Base-by-base conservation (phyloP, 495 filamentous ascomycete genomes). In the Jackrogersella minutella region DNA sequence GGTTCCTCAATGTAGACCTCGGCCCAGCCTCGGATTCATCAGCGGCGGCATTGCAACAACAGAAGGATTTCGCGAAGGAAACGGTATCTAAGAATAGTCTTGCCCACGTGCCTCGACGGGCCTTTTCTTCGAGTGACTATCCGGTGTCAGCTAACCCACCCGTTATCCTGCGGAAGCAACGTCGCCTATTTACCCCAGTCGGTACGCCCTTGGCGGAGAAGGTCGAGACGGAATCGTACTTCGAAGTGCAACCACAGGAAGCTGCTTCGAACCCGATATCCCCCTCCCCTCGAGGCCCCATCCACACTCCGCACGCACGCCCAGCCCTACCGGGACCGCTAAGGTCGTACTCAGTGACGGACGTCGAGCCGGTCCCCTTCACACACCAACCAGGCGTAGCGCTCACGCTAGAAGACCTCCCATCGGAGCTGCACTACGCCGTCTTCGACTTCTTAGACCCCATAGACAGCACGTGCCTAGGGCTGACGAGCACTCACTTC, bases 391-490 rank as follows among this genome's bases (percentile, higher is more conserved):
- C 77, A 0, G 76, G 76, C 2, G 36, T 72, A 19, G 62, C 69
- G 11, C 58, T 81, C 3, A 70, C 71, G 8, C 68, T 85, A n/a
- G 46, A 75, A 21, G 76, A 81, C 34, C 79, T 90, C 14, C 86
- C 87, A 10, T 68, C 81, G 0, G 87, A 90, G 68, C 72, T 90
- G 10, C 86, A 87, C 52, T 78, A 80, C 43, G 75, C 80, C 44
- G 79, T 90, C 61, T 78, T 83, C 59, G 76, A 81, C 63, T 79
- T 81, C 68, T 78, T 90, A 22, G 79, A 83, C 64, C 78, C 82
- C 22, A 83, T 85, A 66, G 84, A 87, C 70, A 78, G 79, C 72
- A 79, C 81, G 57, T 81, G 80, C 64, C 78, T 90, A 10, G 82
- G 81, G 10, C 74, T 87, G 16, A 82, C 85, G 10, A 80, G 74